phyloP scores from a whole-genome alignment of 1,139 yeast genomes.

The Blastobotrys aristatus region DNA sequence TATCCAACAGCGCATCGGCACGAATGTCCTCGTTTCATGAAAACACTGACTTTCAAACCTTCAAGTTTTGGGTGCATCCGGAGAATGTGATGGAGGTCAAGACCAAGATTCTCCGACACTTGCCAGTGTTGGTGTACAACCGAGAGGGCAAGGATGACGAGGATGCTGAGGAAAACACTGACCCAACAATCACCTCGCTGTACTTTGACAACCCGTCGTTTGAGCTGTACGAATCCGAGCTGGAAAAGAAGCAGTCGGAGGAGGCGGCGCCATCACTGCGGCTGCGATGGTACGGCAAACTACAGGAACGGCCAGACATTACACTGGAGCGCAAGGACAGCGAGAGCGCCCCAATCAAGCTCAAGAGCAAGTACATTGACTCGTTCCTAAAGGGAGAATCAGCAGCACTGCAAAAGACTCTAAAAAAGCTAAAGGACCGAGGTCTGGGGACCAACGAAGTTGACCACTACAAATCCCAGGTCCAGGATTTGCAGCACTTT shows the following conservation, averaged over 20 bases:
- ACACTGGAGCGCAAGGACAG: slow-evolving; percentile 68
- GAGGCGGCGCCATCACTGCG: slow-evolving; percentile 74
- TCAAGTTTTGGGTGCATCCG: slow-evolving; percentile 94
- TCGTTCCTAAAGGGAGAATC: slow-evolving; percentile 48
- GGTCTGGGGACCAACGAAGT: slow-evolving; percentile 41
- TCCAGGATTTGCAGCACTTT: slow-evolving; percentile 56
- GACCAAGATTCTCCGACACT: slow-evolving; percentile 84
- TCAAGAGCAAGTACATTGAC: slow-evolving; percentile 76
- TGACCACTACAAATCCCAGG: slow-evolving; percentile 49
- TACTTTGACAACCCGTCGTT: slow-evolving; percentile 83
- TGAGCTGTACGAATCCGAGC: slow-evolving; percentile 79
- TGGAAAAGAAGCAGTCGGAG: slow-evolving; percentile 48
- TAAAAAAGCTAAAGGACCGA: slow-evolving; percentile 52
- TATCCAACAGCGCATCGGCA: slow-evolving; percentile 28
- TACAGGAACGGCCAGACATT: slow-evolving; percentile 70
- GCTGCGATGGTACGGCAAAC: slow-evolving; percentile 86
- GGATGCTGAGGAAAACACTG: slow-evolving; percentile 41
- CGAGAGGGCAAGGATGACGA: slow-evolving; percentile 37
- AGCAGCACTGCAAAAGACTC: slow-evolving; percentile 44
- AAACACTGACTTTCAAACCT: slow-evolving; percentile 61
- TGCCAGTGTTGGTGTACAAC: slow-evolving; percentile 80
- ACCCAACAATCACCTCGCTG: slow-evolving; percentile 79
- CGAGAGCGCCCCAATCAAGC: slow-evolving; percentile 48
- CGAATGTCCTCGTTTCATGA: slow-evolving; percentile 30
- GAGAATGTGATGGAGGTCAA: slow-evolving; percentile 96